A percentile compares a stretch with the other conserved stretches of the same genome.
phyloP scores from a whole-genome alignment of 768 basidiomycete species.

The Pilatotrama ljubarskyi region DNA sequence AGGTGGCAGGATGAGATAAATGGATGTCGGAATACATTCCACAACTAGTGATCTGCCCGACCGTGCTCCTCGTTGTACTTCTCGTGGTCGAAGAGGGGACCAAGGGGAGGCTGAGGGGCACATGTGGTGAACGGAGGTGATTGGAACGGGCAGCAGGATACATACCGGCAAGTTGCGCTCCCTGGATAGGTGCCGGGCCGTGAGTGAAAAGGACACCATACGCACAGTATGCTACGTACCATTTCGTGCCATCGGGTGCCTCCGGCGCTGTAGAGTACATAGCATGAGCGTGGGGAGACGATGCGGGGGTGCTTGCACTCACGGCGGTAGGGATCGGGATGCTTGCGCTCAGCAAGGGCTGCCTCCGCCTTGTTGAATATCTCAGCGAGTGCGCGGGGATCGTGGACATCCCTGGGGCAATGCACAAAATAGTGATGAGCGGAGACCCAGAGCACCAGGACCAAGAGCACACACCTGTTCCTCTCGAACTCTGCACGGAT shows the following conservation, averaged over 20 bases:
- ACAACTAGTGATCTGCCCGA: conserved; percentile 5
- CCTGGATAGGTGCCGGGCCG: conserved; percentile 41
- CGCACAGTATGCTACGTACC: conserved; percentile 54
- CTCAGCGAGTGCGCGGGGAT: conserved; percentile 78
- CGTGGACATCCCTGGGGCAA: conserved; percentile 78
- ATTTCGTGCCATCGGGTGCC: conserved; percentile 94
- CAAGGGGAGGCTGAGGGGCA: conserved; percentile 54
- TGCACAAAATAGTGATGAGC: background rate
- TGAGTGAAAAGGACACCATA: background rate
- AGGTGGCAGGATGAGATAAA: background rate
- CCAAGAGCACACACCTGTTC: conserved; percentile 64
- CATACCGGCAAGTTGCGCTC: conserved; percentile 82
- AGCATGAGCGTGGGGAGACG: background rate
- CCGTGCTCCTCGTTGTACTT: conserved; percentile 29
- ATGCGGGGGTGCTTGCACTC: conserved; percentile 39
- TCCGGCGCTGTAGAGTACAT: conserved; percentile 55
- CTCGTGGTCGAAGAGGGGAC: conserved; percentile 64
- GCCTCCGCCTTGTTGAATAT: conserved; percentile 83
- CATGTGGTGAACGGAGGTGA: conserved; percentile 6
- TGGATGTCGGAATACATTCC: background rate
- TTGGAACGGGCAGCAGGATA: conserved; percentile 7
- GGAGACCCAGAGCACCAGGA: background rate
- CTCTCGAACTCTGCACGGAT: conserved; percentile 92
- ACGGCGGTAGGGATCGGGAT: conserved; percentile 96
- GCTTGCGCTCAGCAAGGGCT: conserved; percentile 59